phyloP scores from a whole-genome alignment of 306 rosid genomes.

The Pyrus communis region DNA sequence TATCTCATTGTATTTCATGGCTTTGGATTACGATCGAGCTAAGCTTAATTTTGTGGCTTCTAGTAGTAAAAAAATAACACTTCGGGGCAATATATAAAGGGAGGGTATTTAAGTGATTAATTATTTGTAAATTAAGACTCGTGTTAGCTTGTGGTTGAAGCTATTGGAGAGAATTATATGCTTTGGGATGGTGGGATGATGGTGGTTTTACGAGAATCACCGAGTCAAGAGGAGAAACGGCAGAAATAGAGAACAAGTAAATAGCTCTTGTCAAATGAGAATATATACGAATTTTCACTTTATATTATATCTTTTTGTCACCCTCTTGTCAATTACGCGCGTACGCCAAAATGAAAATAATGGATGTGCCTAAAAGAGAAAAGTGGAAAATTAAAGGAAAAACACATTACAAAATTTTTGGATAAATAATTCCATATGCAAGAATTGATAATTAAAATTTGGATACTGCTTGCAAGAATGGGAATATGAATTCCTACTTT shows the following conservation, averaged over 20 bases:
- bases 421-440: background rate
- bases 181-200: slow-evolving; percentile 24
- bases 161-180: slow-evolving; percentile 46
- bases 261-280: slow-evolving; percentile 30
- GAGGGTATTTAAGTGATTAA: background rate
- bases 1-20: slow-evolving; percentile 70
- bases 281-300: slow-evolving; percentile 32
- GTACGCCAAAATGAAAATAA: background rate
- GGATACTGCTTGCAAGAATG: background rate
- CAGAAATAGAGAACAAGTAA: slow-evolving; percentile 28
- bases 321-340: background rate
- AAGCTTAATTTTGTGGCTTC: background rate
- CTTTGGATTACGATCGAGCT: background rate
- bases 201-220: slow-evolving; percentile 35
- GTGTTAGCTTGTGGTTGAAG: slow-evolving; percentile 51
- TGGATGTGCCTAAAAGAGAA: background rate
- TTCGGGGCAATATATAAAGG: slow-evolving; percentile 14
- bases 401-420: background rate
- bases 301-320: background rate
- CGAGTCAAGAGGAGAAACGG: slow-evolving; percentile 39
- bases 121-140: background rate
- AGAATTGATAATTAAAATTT: background rate
- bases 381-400: background rate
- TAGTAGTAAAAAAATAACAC: background rate
- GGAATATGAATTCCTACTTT: background rate